phyloP scores from a whole-genome alignment of 306 rosid genomes.

The Biancaea sappan region DNA sequence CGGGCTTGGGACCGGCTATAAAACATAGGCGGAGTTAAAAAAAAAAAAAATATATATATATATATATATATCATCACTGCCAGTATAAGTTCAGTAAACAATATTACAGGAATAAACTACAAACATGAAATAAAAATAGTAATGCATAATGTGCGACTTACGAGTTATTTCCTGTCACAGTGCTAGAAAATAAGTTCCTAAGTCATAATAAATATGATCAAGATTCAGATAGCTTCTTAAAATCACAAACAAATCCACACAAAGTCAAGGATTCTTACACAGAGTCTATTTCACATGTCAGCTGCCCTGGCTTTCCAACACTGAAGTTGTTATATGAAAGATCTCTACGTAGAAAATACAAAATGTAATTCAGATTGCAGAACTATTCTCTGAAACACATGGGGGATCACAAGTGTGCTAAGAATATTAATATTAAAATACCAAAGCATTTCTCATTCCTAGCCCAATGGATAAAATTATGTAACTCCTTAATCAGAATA shows the following conservation, averaged over 20 bases:
- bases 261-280: conserved; percentile 50
- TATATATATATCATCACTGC: not conserved
- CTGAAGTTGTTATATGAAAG: conserved; percentile 69
- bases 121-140: not conserved
- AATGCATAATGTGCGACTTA: conserved; percentile 22
- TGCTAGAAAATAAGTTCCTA: conserved; percentile 49
- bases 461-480: not conserved
- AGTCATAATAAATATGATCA: not conserved
- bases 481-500: not conserved
- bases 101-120: not conserved
- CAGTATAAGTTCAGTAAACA: not conserved
- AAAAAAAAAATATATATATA: too few species aligned
- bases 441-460: not conserved
- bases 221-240: conserved; percentile 9
- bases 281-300: conserved; percentile 37
- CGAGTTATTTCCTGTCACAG: conserved; percentile 29
- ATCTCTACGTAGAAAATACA: conserved; percentile 54
- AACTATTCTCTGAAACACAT: not conserved
- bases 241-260: not conserved
- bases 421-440: conserved; percentile 15
- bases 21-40: too few species aligned
- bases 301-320: conserved; percentile 4
- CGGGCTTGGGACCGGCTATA: too few species aligned
- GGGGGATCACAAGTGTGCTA: conserved; percentile 11
- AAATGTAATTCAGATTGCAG: conserved; percentile 32